These are phyloP conservation scores for Saccharomycopsis vini DNA, from an alignment of 805 yeast species.

Conservation along the genomic window DNA sequence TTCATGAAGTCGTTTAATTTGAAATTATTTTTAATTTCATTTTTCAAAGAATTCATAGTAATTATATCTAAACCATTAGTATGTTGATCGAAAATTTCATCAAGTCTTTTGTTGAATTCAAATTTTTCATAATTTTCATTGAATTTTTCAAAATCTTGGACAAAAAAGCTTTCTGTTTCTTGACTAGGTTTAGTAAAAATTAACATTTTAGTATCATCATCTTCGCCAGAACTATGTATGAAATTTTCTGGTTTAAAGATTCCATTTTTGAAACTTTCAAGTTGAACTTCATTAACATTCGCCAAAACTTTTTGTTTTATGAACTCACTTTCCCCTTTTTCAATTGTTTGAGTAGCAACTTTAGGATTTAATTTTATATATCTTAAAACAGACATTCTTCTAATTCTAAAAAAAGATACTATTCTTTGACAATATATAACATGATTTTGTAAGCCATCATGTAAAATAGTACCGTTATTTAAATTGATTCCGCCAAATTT, in stretches of 20 bases:
- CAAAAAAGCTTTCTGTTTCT: conserved; percentile 1
- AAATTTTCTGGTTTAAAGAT: conserved; percentile 10
- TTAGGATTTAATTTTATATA: conserved; percentile 5
- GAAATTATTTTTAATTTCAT: background rate
- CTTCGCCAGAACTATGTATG: conserved; percentile 1
- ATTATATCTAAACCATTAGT: no score
- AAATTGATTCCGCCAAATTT: background rate
- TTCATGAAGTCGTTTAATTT: background rate
- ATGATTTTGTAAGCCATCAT: background rate
- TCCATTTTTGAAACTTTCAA: conserved; percentile 11
- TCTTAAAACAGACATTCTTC: conserved; percentile 2
- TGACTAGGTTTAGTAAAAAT: background rate
- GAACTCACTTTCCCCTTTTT: background rate
- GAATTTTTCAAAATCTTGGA: background rate
- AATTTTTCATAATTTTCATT: background rate
- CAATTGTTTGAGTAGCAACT: conserved; percentile 1
- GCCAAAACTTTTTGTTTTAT: background rate
- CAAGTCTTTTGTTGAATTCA: background rate
- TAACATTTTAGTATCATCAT: background rate
- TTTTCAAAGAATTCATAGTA: background rate
- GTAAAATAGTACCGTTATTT: background rate
- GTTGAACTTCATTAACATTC: conserved; percentile 4
- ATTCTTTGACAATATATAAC: conserved; percentile 6
- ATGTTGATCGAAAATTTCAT: background rate
- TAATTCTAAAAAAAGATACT: conserved; percentile 9